Evolutionary conservation across 129 eudicot species (phyloP), one percentile per base, ranked within the genome.

Genomic region (sunflower (Helianthus annuus)): DNA sequence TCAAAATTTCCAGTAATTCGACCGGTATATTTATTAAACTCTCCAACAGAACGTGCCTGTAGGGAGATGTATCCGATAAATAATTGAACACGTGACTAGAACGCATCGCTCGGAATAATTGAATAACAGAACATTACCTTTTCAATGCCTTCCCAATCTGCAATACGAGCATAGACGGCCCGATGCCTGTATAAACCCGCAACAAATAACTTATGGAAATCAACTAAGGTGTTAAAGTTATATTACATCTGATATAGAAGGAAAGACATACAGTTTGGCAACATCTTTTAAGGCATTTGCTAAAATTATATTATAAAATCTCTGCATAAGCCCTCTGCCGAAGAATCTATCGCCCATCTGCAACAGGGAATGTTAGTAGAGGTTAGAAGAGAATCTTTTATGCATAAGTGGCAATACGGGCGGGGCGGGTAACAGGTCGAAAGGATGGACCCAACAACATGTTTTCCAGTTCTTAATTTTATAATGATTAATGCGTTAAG

Each of bases 301-400:
- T 70, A 92, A 82, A 70, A 79, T 85, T 86, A 80, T 84, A 81
- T 83, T 82, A 83, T 92, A 92, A 29, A 86, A 51, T 72, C 80
- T 83, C 80, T 92, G 97, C 71, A 81, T 80, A 73, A 73, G 82
- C 82, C 84, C 81, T 57, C 97, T 95, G 64, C 73, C 74, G 53
- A 92, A 83, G 54, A 82, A 88, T 82, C 96, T 84, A 84, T 86
- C 93, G 74, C 91, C 75, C 13, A 92, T 83, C 97, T 92, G 85
- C 71, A 80, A 74, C 68, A 53, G 61, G 46, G 56, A 65, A 22
- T 14, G 29, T 5, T 11, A 24, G 16, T 71, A 71, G 15, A 29
- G n/a, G 27, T 14, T 10, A 40, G 15, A 40, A 40, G 10, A 32
- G 65, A 13, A 27, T 12, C 9, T 59, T 27, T 59, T 27, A 59